phyloP scores from a whole-genome alignment of 2,329 filamentous ascomycete genomes.

The Alternaria gansuensis region DNA sequence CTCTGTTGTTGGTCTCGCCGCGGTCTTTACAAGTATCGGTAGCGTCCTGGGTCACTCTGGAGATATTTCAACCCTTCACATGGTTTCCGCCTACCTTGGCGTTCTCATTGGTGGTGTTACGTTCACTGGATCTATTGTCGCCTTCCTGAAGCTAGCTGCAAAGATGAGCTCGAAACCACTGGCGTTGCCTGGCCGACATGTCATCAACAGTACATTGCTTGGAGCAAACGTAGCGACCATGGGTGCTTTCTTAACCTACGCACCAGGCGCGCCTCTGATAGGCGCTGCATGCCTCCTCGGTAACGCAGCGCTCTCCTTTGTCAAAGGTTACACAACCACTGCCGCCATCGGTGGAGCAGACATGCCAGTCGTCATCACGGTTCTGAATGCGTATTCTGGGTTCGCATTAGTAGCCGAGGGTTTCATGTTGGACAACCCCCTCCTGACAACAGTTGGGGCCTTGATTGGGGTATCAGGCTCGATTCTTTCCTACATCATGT shows the following conservation, averaged over 20 bases:
- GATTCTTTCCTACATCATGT: slow-evolving; percentile 74
- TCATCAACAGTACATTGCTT: slow-evolving; percentile 77
- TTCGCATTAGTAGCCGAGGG: slow-evolving; percentile 91
- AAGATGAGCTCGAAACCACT: slow-evolving; percentile 81
- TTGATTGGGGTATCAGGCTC: slow-evolving; percentile 89
- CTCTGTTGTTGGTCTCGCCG: slow-evolving; percentile 87
- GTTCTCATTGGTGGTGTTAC: slow-evolving; percentile 87
- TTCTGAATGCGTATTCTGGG: slow-evolving; percentile 88
- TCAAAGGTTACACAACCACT: slow-evolving; percentile 88
- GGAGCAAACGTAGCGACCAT: slow-evolving; percentile 82
- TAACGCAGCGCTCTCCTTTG: slow-evolving; percentile 79
- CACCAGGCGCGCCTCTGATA: slow-evolving; percentile 78
- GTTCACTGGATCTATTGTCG: slow-evolving; percentile 89
- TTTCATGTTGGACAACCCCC: slow-evolving; percentile 87
- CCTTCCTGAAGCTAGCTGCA: slow-evolving; percentile 85
- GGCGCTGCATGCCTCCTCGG: slow-evolving; percentile 80
- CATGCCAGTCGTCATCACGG: slow-evolving; percentile 91
- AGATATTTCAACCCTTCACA: slow-evolving; percentile 79
- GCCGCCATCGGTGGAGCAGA: slow-evolving; percentile 91
- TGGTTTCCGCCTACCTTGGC: slow-evolving; percentile 86
- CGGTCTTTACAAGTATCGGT: slow-evolving; percentile 86
- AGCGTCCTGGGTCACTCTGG: slow-evolving; percentile 79
- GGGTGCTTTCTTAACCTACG: slow-evolving; percentile 83
- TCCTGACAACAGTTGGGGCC: slow-evolving; percentile 84
- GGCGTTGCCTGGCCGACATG: slow-evolving; percentile 75